Conservation (phyloP, 495 filamentous ascomycete species). For the Penicillium coffeae region DNA sequence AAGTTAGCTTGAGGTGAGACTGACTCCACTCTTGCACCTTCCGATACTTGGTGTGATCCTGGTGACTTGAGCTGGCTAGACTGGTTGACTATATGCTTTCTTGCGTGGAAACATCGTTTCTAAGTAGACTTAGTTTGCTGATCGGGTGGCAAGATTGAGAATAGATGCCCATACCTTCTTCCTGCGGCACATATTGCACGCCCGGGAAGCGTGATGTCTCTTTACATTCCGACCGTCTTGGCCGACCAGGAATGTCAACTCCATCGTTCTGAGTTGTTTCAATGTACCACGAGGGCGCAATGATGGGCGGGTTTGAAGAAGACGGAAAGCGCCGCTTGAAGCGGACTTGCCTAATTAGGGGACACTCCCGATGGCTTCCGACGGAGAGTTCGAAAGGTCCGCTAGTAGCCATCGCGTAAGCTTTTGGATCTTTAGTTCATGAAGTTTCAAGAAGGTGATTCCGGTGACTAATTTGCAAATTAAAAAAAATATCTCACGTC, state of each 20-base stretch:
- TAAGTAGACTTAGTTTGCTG: constrained; percentile 2
- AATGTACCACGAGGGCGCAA: background rate
- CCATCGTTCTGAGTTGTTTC: constrained; percentile 9
- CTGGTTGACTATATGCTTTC: background rate
- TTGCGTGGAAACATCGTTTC: constrained; percentile 23
- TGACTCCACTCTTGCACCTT: background rate
- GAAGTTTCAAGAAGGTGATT: too few species aligned
- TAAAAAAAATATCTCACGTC: too few species aligned
- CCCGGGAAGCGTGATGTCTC: constrained; percentile 4
- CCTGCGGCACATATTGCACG: constrained; percentile 12
- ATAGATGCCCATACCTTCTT: constrained; percentile 15
- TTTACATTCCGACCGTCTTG: constrained; percentile 15
- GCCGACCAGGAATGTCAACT: constrained; percentile 19
- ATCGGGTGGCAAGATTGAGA: background rate
- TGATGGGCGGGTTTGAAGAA: background rate
- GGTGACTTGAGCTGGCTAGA: background rate
- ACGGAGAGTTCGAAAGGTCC: too few species aligned
- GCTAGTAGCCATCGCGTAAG: too few species aligned
- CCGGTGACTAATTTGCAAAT: too few species aligned
- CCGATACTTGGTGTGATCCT: background rate
- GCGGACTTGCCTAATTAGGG: background rate
- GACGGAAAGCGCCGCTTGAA: background rate
- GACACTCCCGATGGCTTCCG: background rate
- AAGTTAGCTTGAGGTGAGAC: background rate
- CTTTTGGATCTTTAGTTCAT: too few species aligned